phyloP scores from a whole-genome alignment of 2,329 filamentous ascomycete genomes.

The Claviceps pazoutovae region DNA sequence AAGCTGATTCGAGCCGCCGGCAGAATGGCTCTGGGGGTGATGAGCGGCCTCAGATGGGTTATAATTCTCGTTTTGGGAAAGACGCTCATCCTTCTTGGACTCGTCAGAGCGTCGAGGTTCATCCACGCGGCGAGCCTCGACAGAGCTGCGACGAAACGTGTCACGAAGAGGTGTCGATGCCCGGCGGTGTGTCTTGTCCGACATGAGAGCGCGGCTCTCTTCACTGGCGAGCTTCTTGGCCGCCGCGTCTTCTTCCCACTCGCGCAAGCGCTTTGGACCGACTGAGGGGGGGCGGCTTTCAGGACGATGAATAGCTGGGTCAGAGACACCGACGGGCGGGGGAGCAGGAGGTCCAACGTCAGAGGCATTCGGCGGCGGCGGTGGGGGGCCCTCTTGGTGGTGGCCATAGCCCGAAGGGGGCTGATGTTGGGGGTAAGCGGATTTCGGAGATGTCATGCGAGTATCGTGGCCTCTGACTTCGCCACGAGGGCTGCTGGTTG shows the following conservation, averaged over 20 bases:
- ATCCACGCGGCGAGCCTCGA: conserved; percentile 53
- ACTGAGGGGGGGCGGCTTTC: conserved; percentile 68
- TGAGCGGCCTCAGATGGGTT: conserved; percentile 89
- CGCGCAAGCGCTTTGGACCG: conserved; percentile 68
- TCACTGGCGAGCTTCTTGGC: conserved; percentile 81
- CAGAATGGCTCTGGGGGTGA: conserved; percentile 45
- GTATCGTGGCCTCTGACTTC: conserved; percentile 76
- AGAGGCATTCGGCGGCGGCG: conserved; percentile 43
- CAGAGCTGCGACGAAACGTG: conserved; percentile 63
- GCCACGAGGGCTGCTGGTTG: conserved; percentile 61
- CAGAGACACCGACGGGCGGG: conserved; percentile 35
- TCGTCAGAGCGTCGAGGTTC: conserved; percentile 48
- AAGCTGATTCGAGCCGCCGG: conserved; percentile 37
- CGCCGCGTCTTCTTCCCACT: conserved; percentile 78
- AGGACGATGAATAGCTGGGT: conserved; percentile 48
- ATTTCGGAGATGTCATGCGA: conserved; percentile 81
- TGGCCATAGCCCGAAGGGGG: conserved; percentile 41
- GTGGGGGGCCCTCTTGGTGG: conserved; percentile 42
- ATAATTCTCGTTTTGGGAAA: conserved; percentile 64
- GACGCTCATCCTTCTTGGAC: conserved; percentile 45
- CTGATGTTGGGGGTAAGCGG: conserved; percentile 68
- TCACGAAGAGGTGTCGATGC: conserved; percentile 60
- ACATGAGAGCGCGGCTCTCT: conserved; percentile 72
- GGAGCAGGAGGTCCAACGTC: conserved; percentile 33
- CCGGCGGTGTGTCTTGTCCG: conserved; percentile 69